Base-by-base conservation (phyloP, 768 basidiomycete species). In the Naganishia vaughanmartiniae region DNA sequence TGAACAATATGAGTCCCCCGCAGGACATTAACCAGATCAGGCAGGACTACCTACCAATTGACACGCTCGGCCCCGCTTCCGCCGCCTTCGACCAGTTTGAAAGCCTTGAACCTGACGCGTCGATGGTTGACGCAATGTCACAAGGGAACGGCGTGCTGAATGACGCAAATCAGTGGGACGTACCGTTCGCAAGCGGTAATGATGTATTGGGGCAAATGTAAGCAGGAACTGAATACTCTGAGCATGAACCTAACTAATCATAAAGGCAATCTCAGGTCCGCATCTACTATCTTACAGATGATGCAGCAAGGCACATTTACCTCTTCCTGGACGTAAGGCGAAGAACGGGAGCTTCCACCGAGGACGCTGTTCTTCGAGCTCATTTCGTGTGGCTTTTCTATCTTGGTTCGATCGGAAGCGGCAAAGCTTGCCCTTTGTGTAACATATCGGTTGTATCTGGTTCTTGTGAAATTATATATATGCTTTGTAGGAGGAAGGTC, bases 221-320 rank as follows among this genome's bases (percentile, higher is more conserved):
- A 71, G 66, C 48, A 51, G 12, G 67, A 69, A 14, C 33, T 19
- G 36, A 31, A 45, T 24, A 53, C 3, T 11, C 48, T 48, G 15
- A 33, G 1, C 30, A 42, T n/a, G 14, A 19, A 21, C 6, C 24
- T 31, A 3, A 21, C n/a, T 36, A 34, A 33, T 21, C 34, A 21
- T 53, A 46, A 17, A 6, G 69, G 60, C 55, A 54, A 21, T 51
- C 45, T 48, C 57, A 80, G 79, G 69, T 81, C 80, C 28, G 80
- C 80, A 15, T 78, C 79, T 10, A 77, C 80, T 1, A 81, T 81
- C 36, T 66, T 81, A 33, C 72, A 74, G 33, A 46, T 81, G 24
- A 72, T 81, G 73, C 78, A 79, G 67, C 77, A 81, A 71, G 80
- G 80, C 12, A 76, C 74, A 12, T 81, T 81, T 58, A 55, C 71